Evolutionary conservation across 116 monocot genomes (phyloP).

Genomic region (Thalassia testudinum): DNA sequence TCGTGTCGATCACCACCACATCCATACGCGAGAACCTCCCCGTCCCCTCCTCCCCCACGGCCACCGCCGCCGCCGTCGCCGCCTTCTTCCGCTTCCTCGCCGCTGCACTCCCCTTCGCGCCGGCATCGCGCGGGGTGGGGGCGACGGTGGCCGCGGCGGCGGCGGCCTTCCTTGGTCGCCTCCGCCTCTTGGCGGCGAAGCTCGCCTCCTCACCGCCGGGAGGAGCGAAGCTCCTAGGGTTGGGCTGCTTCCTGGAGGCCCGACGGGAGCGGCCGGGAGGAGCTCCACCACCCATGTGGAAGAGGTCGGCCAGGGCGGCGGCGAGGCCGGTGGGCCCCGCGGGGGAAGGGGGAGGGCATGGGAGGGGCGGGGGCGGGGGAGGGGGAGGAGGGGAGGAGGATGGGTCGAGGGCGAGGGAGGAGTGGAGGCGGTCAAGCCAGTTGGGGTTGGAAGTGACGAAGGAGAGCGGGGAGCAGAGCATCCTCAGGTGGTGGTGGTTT

Average conservation of each 20-base stretch:
- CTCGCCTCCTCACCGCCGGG: conserved; percentile 8
- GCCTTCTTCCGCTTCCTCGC: conserved; percentile 13
- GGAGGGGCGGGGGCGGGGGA: conserved; percentile 19
- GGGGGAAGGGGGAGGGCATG: conserved; percentile 32
- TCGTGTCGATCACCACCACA: conserved; percentile 84
- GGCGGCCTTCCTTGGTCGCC: conserved; percentile 14
- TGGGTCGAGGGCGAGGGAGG: conserved; percentile 49
- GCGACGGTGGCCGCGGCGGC: conserved; percentile 11
- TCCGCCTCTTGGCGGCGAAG: neutral
- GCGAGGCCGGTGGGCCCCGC: neutral
- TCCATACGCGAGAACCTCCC: conserved; percentile 34
- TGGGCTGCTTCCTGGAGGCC: conserved; percentile 52
- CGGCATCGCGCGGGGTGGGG: conserved; percentile 17
- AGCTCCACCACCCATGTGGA: conserved; percentile 65
- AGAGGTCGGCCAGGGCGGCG: conserved; percentile 58
- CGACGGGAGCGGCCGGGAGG: conserved; percentile 10
- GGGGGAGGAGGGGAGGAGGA: no score
- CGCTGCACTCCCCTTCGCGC: conserved; percentile 21
- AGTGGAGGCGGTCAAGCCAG: conserved; percentile 85
- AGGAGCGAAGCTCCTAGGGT: conserved; percentile 30
- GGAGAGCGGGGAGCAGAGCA: conserved; percentile 8
- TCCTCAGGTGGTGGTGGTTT: no score
- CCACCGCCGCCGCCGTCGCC: conserved; percentile 1
- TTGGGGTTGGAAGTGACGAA: conserved; percentile 7
- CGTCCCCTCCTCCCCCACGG: neutral